These are phyloP conservation scores for Colletotrichum costaricense DNA, from an alignment of 2,329 filamentous ascomycete species.

Conservation along the genomic window DNA sequence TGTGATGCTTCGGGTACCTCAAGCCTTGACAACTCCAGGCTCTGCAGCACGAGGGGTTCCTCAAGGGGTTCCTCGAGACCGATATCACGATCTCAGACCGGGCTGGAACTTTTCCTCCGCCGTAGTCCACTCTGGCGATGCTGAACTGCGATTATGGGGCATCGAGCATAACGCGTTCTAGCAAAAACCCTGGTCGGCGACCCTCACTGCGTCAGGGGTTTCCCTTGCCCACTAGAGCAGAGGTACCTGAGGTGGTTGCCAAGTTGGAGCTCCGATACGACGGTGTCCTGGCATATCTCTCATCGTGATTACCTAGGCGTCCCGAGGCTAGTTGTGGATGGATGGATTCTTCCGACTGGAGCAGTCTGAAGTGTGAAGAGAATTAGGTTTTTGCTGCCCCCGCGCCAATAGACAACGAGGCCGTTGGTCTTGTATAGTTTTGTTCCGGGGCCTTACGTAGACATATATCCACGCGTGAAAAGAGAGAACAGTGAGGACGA, in stretches of 20 bases:
- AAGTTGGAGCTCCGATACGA: neutral
- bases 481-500: neutral
- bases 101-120: conserved; percentile 32
- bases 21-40: too few species aligned
- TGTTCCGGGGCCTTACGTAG: neutral
- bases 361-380: neutral
- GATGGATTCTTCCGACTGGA: too few species aligned
- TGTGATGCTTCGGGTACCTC: too few species aligned
- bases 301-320: neutral
- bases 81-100: neutral
- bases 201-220: conserved; percentile 10
- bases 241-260: conserved; percentile 1
- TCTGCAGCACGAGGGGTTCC: too few species aligned
- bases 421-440: neutral
- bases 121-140: conserved; percentile 1
- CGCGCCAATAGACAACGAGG: neutral
- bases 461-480: neutral
- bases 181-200: conserved; percentile 12
- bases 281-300: neutral
- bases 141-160: conserved; percentile 5
- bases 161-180: neutral
- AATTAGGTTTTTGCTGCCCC: conserved; percentile 16
- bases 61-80: neutral
- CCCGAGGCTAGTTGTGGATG: neutral
- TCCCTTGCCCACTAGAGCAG: conserved; percentile 10